A percentile compares a stretch with the other conserved stretches of the same genome.
phyloP scores from a whole-genome alignment of 129 eudicot genomes.

The Erigeron canadensis region DNA sequence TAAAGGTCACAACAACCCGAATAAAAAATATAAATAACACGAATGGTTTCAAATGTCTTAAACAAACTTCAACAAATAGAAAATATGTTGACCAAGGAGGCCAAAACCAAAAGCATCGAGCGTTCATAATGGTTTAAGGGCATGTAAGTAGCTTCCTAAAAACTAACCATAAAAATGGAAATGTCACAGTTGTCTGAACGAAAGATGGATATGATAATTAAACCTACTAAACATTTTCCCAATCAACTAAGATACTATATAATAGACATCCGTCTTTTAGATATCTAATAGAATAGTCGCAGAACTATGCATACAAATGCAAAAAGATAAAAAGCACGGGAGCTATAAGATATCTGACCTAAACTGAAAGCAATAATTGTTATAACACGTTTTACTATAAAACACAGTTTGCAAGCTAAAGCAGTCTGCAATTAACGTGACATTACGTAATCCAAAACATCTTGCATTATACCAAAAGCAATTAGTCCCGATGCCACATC shows the following conservation, averaged over 20 bases:
- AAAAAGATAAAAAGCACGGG: background rate
- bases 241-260: no score
- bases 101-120: background rate
- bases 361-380: no score
- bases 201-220: background rate
- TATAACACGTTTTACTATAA: background rate
- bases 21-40: constrained; percentile 11
- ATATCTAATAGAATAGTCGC: background rate
- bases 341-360: background rate
- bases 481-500: background rate
- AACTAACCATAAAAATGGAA: background rate
- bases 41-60: no score
- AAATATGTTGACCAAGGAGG: background rate
- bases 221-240: no score
- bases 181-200: background rate
- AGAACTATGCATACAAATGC: background rate
- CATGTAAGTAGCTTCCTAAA: background rate
- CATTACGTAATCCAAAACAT: background rate
- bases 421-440: background rate
- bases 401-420: background rate
- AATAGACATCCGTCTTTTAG: no score
- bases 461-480: background rate
- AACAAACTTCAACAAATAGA: background rate
- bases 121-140: background rate
- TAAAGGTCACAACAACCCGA: constrained; percentile 11